Base-by-base conservation (phyloP, 257 asterid species). In the Buddleja alternifolia region DNA sequence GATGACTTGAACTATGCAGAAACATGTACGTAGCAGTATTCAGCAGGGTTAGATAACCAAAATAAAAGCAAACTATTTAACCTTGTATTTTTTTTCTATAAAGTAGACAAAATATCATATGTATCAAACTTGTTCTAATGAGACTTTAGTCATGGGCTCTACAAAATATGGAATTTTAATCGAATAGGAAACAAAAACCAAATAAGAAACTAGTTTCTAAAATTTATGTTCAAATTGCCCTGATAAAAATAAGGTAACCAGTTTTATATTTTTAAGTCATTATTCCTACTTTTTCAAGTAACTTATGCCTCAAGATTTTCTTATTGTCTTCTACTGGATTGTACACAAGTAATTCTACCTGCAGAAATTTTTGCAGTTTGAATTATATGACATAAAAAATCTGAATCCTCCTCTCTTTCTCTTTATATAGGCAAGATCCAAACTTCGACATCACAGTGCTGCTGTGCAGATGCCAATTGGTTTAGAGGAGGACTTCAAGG, bases 401-500 rank as follows among this genome's bases (percentile, higher is more conserved):
- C 63, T 79, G 53, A 74, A 32, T 36, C 55, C 10, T 50, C 20
- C 47, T 40, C 53, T 60, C 62, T 60, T 66, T 75, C 71, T 72
- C 51, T 61, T 45, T 61, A 4, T 63, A 45, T 82, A 94, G 97
- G 95, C 97, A 60, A 85, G 99, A 73, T 44, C 92, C 68, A 94
- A 91, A 77, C 99, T 94, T 81, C 95, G 99, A 68, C 99, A 91
- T 77, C 97, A 94, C 71, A 82, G 89, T 48, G 99, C 96, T 84
- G 97, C 97, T 16, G 89, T 94, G 80, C 99, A 94, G 85, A 83
- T 86, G 55, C 97, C 97, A 17, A 87, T 94, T 71, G 99, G 99
- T 72, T 70, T 94, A 81, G 99, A 94, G 82, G 97, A 91, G 34
- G 96, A 91, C 61, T 94, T 94, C 85, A 86, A 87, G 79, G 99